These are phyloP conservation scores for Pholiota molesta DNA, from an alignment of 768 basidiomycete genomes.

Conservation along the genomic window DNA sequence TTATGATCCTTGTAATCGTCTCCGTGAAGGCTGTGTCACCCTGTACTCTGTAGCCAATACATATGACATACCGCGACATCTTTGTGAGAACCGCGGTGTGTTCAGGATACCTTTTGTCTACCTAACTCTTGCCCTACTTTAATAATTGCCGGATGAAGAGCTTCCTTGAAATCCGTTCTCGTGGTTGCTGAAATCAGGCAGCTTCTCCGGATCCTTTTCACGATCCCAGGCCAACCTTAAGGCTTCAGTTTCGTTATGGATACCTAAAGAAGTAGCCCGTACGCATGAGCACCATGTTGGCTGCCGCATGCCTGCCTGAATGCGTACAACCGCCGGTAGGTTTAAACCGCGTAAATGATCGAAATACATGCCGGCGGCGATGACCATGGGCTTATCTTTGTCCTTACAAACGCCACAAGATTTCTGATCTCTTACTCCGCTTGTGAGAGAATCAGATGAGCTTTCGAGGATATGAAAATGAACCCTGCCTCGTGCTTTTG, in stretches of 20 bases:
- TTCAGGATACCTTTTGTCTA: neutral
- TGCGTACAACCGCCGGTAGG: constrained; percentile 5
- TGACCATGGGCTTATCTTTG: constrained; percentile 15
- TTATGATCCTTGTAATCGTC: constrained; percentile 25
- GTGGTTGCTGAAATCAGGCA: neutral
- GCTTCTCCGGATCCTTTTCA: constrained; percentile 6
- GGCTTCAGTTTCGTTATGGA: neutral
- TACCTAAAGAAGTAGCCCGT: neutral
- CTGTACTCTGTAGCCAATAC: neutral
- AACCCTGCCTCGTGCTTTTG: neutral
- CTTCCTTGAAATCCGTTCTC: neutral
- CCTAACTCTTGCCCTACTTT: neutral
- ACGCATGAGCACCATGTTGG: neutral
- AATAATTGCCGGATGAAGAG: neutral
- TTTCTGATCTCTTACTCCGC: neutral
- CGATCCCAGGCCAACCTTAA: constrained; percentile 1
- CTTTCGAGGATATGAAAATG: neutral
- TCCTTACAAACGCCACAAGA: constrained; percentile 9
- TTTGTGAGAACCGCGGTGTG: neutral
- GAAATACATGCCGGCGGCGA: constrained; percentile 16
- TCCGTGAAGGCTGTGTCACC: neutral
- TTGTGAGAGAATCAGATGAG: constrained; percentile 5
- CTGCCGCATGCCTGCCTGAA: neutral
- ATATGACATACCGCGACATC: neutral
- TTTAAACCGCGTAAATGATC: constrained; percentile 9